Evolutionary conservation across 345 rosid species (phyloP), one percentile per base, ranked within the genome.

Genomic region (Sisymbrium altissimum): DNA sequence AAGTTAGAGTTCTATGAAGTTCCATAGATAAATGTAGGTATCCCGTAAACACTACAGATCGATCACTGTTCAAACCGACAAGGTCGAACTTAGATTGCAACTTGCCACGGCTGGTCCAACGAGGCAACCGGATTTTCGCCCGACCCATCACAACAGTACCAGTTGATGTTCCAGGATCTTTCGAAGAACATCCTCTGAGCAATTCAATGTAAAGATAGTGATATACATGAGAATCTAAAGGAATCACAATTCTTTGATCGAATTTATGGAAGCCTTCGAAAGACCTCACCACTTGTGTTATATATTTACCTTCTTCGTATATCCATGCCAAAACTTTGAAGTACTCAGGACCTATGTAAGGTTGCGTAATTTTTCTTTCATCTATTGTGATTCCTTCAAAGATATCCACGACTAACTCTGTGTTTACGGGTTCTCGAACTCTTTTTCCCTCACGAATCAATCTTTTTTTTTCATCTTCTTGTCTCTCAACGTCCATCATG

Each of bases 81-180:
- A 71, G 59, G 4, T 53, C 55, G 9, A 60, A 56, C n/a, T 11
- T 17, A 7, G 29, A 38, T 18, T 5, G 7, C 45, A 57, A 15
- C 4, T 19, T 18, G 6, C 3, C 7, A 46, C 11, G 3, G 18
- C 64, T 50, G 1, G 12, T 39, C 29, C 18, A 32, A 53, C 44
- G 43, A 39, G 62, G 55, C 70, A 72, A 53, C 25, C 5, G 17
- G n/a, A 72, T 43, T 56, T 53, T 72, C 3, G 45, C 70, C 1
- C 70, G 62, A n/a, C 77, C 77, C 53, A 72, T 64, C 64, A 64
- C 77, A 30, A 9, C 9, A 21, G 2, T 33, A 21, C 77, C 64
- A 0, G 40, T 19, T 1, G 70, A 72, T 52, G 77, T 64, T 41
- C 27, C 64, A 1, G 56, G 64, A 43, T 72, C 70, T 41, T n/a